Evolutionary conservation across 2,329 filamentous ascomycete genomes (phyloP).

Genomic region (Nemania sp.): DNA sequence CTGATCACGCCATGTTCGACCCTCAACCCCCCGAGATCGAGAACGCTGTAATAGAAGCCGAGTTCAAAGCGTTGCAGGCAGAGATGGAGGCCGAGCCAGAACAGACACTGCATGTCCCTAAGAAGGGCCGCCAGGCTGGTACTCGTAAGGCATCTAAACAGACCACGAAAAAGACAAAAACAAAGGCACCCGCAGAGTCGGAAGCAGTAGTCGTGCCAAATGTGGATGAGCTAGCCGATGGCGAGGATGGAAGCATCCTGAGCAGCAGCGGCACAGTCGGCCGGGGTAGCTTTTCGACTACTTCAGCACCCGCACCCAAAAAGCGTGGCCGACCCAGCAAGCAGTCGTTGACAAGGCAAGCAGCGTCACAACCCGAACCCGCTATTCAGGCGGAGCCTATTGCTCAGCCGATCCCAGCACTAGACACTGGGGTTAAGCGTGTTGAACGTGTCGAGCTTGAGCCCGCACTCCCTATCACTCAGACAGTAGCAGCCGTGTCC

Average conservation of each 20-base stretch:
- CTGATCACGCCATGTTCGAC: slow-evolving; percentile 59
- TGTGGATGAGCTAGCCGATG: slow-evolving; percentile 41
- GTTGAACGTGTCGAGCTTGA: slow-evolving; percentile 17
- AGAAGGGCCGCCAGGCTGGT: slow-evolving; percentile 58
- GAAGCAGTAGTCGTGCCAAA: slow-evolving; percentile 25
- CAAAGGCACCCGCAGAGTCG: slow-evolving; percentile 35
- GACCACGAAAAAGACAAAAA: slow-evolving; percentile 50
- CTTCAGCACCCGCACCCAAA: slow-evolving; percentile 32
- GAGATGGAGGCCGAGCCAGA: slow-evolving; percentile 51
- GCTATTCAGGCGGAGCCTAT: slow-evolving; percentile 19
- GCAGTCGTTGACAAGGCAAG: slow-evolving; percentile 40
- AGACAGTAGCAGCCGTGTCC: slow-evolving; percentile 30
- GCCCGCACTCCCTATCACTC: slow-evolving; percentile 12
- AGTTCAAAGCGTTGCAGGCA: slow-evolving; percentile 54
- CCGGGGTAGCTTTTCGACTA: slow-evolving; percentile 41
- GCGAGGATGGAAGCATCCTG: slow-evolving; percentile 46
- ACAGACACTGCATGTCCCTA: slow-evolving; percentile 52
- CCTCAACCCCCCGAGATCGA: slow-evolving; percentile 50
- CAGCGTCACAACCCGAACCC: slow-evolving; percentile 33
- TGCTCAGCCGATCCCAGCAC: slow-evolving; percentile 27
- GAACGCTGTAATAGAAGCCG: slow-evolving; percentile 56
- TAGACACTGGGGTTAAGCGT: not conserved
- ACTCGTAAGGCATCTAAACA: slow-evolving; percentile 58
- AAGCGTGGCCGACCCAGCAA: slow-evolving; percentile 44
- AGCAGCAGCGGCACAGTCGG: slow-evolving; percentile 49